Evolutionary conservation across 768 basidiomycete genomes (phyloP).

Genomic region (Amylocystis lapponica): DNA sequence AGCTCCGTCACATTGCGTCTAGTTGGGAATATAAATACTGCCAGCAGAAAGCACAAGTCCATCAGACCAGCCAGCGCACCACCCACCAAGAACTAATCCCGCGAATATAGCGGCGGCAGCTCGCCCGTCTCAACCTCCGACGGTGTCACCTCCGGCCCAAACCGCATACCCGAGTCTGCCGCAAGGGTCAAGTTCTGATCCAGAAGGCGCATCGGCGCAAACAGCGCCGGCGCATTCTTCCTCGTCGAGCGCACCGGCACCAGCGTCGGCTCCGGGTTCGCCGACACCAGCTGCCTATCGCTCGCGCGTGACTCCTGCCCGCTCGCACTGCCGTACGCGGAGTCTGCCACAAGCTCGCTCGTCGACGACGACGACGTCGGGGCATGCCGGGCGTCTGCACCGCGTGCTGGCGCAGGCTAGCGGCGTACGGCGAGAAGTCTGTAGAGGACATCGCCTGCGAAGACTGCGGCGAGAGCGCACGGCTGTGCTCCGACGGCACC

Average conservation of each 20-base stretch:
- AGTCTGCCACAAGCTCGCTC: background rate
- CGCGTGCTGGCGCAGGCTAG: too few relatives aligned
- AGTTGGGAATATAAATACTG: too few relatives aligned
- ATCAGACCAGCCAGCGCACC: too few relatives aligned
- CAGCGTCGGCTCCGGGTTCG: background rate
- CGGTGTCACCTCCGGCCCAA: background rate
- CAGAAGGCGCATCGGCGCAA: background rate
- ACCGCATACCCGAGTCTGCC: background rate
- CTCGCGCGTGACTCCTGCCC: background rate
- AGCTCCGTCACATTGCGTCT: too few relatives aligned
- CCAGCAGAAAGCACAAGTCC: too few relatives aligned
- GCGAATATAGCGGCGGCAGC: background rate
- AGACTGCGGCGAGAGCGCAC: too few relatives aligned
- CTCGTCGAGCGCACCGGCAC: background rate
- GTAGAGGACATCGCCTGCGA: too few relatives aligned
- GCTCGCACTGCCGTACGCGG: background rate
- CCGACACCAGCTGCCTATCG: too few relatives aligned
- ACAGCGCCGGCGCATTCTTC: background rate
- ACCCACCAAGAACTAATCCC: too few relatives aligned
- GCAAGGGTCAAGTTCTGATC: background rate
- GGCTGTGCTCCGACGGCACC: too few relatives aligned
- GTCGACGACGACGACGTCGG: background rate
- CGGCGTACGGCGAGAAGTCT: too few relatives aligned
- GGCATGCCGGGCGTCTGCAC: too few relatives aligned
- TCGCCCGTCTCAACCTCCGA: background rate